These are phyloP conservation scores for Kwoniella dendrophila DNA, from an alignment of 768 basidiomycete species.

Conservation along the genomic window DNA sequence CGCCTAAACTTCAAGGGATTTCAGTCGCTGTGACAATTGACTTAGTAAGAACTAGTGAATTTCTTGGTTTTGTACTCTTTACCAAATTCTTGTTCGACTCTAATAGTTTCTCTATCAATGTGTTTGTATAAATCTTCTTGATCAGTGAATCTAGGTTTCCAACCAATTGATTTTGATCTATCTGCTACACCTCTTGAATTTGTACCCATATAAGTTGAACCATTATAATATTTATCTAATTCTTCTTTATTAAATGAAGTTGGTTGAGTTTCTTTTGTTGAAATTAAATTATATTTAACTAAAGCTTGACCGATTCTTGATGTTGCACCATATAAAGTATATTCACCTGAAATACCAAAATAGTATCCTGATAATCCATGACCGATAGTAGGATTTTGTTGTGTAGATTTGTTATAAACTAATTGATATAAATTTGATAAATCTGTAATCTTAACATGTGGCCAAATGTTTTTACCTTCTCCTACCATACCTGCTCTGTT, in stretches of 20 bases:
- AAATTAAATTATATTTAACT: constrained; percentile 30
- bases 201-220: constrained; percentile 36
- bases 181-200: constrained; percentile 48
- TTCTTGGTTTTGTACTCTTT: constrained; percentile 16
- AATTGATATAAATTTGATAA: constrained; percentile 9
- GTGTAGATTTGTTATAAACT: constrained; percentile 38
- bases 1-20: too few species aligned
- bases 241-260: constrained; percentile 47
- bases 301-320: constrained; percentile 47
- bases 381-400: constrained; percentile 36
- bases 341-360: constrained; percentile 52
- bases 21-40: too few species aligned
- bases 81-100: constrained; percentile 36
- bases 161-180: constrained; percentile 50
- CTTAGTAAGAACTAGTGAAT: constrained; percentile 14
- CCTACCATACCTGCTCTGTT: constrained; percentile 50
- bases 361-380: constrained; percentile 54
- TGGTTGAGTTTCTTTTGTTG: constrained; percentile 25
- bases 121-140: constrained; percentile 29
- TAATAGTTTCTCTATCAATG: constrained; percentile 30
- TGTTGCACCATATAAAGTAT: constrained; percentile 37
- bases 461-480: constrained; percentile 51
- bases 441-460: constrained; percentile 43
- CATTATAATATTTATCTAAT: constrained; percentile 51
- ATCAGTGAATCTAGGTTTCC: constrained; percentile 48